Base-by-base conservation (phyloP, 305 asterid species). In the Salvia sclarea region DNA sequence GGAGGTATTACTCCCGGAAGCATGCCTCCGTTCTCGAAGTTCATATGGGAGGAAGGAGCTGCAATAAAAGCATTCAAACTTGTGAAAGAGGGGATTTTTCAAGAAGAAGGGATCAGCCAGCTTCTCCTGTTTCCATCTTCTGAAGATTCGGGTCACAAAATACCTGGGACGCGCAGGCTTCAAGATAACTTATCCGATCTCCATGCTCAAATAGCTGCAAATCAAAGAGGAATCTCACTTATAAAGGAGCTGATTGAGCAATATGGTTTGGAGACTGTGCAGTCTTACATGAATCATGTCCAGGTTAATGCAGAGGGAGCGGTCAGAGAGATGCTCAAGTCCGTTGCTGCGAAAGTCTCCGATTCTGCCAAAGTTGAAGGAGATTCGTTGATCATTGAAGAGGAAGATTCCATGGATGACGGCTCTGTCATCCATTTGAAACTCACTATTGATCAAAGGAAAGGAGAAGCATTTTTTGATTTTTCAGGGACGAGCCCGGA, bases 1-100 rank as follows among this genome's bases (percentile, higher is more conserved):
- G 98, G 98, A 53, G 98, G 98, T 37, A 89, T 94, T 70, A 94
- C 97, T 22, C 98, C 98, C 4, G 98, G 98, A 62, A 94, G 98
- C 77, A 94, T 94, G 98, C 96, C 97, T 0, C 98, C 98, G 1
- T 91, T 94, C 75, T 94, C 98, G 7, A 94, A 94, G 85, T 82
- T 87, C 61, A 88, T 94, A 77, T 88, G 89, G 89, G 97, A 93
- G 61, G 98, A 94, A 82, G 98, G 98, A 67, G 98, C 97, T 17
- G 97, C 97, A 13, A 89, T 94, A 70, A 91, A 91, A 81, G 84
- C 96, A 60, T 94, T 91, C 83, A 94, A 94, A 84, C 98, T 94
- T 48, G 97, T 93, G 8, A 94, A 94, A 66, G 88, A 85, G 68
- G 96, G 96, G 6, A 47, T 53, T 53, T 94, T 91, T 76, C 96